phyloP scores from a whole-genome alignment of 495 filamentous ascomycete genomes.

The Amphirosellinia nigrospora region DNA sequence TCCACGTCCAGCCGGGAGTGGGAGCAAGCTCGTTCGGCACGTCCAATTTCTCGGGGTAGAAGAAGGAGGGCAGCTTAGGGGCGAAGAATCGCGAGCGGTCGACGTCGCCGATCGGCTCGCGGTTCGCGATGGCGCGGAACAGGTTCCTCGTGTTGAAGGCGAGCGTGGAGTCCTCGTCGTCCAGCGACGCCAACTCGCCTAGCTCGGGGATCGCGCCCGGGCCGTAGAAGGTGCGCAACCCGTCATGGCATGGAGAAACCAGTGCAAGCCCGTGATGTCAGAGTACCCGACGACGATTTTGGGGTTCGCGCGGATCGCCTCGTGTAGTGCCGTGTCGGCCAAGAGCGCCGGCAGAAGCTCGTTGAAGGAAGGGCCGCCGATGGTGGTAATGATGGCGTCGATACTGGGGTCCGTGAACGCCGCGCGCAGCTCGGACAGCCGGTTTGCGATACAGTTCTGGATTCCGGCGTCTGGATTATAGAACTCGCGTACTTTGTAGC shows the following conservation, averaged over 20 bases:
- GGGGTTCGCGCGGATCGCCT: slow-evolving; percentile 35
- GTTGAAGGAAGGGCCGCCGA: slow-evolving; percentile 39
- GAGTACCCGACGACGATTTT: slow-evolving; percentile 47
- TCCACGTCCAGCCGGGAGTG: slow-evolving; percentile 31
- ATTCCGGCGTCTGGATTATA: slow-evolving; percentile 30
- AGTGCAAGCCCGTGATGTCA: slow-evolving; percentile 45
- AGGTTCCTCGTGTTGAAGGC: slow-evolving; percentile 27
- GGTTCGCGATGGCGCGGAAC: slow-evolving; percentile 25
- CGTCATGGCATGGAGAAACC: slow-evolving; percentile 40
- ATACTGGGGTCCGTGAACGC: slow-evolving; percentile 37
- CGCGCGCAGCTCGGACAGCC: slow-evolving; percentile 34
- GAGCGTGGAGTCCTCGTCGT: slow-evolving; percentile 28
- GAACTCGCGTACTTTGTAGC: slow-evolving; percentile 32
- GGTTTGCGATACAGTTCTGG: slow-evolving; percentile 30
- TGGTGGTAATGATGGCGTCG: slow-evolving; percentile 39
- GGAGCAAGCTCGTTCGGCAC: slow-evolving; percentile 20
- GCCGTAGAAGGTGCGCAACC: slow-evolving; percentile 47
- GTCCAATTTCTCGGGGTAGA: neutral
- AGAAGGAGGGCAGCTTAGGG: slow-evolving; percentile 12
- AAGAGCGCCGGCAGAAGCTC: slow-evolving; percentile 41
- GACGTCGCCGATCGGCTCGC: slow-evolving; percentile 27
- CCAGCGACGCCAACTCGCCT: slow-evolving; percentile 29
- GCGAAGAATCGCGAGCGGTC: slow-evolving; percentile 25
- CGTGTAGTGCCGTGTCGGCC: slow-evolving; percentile 32
- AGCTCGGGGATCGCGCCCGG: slow-evolving; percentile 40